Conservation (phyloP, 2,329 filamentous ascomycete species). For the Fonsecaea pugnacius region DNA sequence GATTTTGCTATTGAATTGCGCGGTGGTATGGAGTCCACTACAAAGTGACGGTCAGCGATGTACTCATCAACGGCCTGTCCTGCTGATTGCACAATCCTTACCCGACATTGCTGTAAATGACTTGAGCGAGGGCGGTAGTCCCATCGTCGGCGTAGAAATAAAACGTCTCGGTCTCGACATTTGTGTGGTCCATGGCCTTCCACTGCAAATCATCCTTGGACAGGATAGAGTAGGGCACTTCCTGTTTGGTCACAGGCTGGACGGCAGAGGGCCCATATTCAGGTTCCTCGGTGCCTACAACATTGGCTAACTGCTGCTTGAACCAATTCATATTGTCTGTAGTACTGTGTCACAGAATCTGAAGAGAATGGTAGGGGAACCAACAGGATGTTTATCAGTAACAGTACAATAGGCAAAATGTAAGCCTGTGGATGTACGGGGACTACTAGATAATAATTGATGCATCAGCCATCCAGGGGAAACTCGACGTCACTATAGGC, state of each 20-base stretch:
- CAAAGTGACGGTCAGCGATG: conserved; percentile 22
- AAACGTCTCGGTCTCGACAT: conserved; percentile 93
- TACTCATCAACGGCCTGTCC: conserved; percentile 9
- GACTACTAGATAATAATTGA: not conserved
- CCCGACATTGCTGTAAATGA: conserved; percentile 98
- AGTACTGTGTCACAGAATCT: conserved; percentile 12
- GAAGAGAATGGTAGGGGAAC: not conserved
- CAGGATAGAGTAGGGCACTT: conserved; percentile 80
- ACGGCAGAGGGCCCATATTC: conserved; percentile 91
- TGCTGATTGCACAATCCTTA: conserved; percentile 54
- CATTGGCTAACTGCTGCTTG: conserved; percentile 77
- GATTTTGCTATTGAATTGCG: conserved; percentile 93
- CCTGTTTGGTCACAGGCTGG: conserved; percentile 80
- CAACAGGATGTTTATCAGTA: conserved; percentile 11
- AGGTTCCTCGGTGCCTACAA: conserved; percentile 94
- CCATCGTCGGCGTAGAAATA: conserved; percentile 84
- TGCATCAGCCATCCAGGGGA: conserved; percentile 8
- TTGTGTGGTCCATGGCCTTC: conserved; percentile 78
- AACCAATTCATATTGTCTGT: conserved; percentile 86
- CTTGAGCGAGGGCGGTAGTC: conserved; percentile 76
- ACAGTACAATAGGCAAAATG: conserved; percentile 19
- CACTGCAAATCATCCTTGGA: conserved; percentile 80
- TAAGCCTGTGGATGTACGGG: conserved; percentile 15
- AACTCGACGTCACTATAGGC: conserved; percentile 24
- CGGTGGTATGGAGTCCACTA: conserved; percentile 86